Percentiles rank a stretch among this genome's conserved stretches.
These are phyloP conservation scores for Monosporascus sp. DNA, from an alignment of 2,329 filamentous ascomycete species.

Conservation along the genomic window DNA sequence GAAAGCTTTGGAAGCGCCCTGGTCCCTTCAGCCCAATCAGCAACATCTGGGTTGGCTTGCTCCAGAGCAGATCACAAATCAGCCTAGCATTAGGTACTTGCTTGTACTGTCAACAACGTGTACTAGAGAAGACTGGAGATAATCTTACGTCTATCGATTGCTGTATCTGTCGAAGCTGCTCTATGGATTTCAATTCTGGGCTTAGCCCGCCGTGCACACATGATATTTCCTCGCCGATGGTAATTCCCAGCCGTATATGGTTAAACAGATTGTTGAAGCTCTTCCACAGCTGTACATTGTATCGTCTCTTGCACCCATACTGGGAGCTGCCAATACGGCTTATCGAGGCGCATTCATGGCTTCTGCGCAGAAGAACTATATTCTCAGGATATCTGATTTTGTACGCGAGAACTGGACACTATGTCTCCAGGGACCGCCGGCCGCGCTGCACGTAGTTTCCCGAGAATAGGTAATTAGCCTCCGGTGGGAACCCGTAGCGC, in stretches of 20 bases:
- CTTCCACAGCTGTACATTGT: conserved; percentile 99
- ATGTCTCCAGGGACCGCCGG: conserved; percentile 98
- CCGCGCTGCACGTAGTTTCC: conserved; percentile 98
- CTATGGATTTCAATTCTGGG: conserved; percentile 98
- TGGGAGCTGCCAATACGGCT: conserved; percentile 99
- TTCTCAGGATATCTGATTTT: conserved; percentile 99
- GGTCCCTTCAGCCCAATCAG: conserved; percentile 98
- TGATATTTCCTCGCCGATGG: conserved; percentile 99
- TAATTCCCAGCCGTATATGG: conserved; percentile 94
- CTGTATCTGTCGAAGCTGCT: conserved; percentile 98
- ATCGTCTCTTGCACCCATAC: conserved; percentile 97
- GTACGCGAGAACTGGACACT: conserved; percentile 92
- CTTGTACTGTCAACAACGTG: conserved; percentile 16
- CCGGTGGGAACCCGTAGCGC: conserved; percentile 91
- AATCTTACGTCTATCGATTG: conserved; percentile 90
- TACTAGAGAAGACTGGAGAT: background rate
- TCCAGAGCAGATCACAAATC: conserved; percentile 96
- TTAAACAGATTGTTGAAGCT: conserved; percentile 99
- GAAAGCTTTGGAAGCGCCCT: conserved; percentile 96
- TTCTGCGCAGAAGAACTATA: conserved; percentile 97
- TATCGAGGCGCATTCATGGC: conserved; percentile 98
- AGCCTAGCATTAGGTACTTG: conserved; percentile 97
- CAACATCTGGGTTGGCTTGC: conserved; percentile 98
- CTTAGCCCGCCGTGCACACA: conserved; percentile 98
- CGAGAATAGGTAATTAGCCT: conserved; percentile 98